Percentiles rank a stretch among this genome's conserved stretches.
Conservation (phyloP, 768 basidiomycete genomes). For the Xerocomellus chrysenteron region DNA sequence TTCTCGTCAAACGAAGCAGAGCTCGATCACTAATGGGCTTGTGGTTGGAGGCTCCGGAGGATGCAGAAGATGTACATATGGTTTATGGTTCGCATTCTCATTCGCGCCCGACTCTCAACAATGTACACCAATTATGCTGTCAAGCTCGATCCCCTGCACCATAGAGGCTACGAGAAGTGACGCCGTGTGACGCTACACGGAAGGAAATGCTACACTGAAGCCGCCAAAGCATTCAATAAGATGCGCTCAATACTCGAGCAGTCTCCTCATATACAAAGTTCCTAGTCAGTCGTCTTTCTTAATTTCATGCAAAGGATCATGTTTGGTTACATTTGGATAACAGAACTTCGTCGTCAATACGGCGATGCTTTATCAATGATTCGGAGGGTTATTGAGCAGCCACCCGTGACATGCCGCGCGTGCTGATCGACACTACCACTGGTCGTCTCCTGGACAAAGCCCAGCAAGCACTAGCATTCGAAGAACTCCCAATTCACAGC, state of each 20-base stretch:
- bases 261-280: background rate
- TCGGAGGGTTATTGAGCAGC: background rate
- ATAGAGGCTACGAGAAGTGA: background rate
- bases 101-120: no score
- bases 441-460: background rate
- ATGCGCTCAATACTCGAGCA: background rate
- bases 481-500: background rate
- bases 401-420: background rate
- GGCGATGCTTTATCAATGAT: background rate
- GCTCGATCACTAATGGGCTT: background rate
- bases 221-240: background rate
- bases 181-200: background rate
- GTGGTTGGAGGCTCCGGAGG: background rate
- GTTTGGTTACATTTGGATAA: background rate
- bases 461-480: background rate
- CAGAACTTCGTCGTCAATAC: no score
- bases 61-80: no score
- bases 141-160: no score
- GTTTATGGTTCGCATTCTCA: background rate
- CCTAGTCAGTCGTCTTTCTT: background rate
- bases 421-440: no score
- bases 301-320: background rate
- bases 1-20: slow-evolving; percentile 1
- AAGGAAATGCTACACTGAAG: background rate
- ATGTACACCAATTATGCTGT: background rate